phyloP scores from a whole-genome alignment of 2,329 filamentous ascomycete genomes.

The Ascochyta lentis region DNA sequence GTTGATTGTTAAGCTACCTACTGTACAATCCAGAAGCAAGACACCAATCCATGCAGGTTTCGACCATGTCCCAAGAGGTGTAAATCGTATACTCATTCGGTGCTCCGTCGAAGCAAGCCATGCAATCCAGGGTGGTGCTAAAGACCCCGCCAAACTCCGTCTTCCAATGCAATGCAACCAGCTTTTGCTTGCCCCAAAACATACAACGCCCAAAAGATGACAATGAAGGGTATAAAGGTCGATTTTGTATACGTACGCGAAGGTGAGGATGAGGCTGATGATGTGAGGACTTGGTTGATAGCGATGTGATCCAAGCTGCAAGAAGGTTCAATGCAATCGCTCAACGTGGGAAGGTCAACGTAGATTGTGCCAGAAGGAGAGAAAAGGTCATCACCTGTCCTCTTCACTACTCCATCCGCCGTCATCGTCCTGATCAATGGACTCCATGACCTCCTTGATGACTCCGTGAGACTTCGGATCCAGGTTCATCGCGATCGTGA shows the following conservation, averaged over 20 bases:
- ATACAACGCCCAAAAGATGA: slow-evolving; percentile 6
- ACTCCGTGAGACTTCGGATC: slow-evolving; percentile 95
- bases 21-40: slow-evolving; percentile 4
- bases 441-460: slow-evolving; percentile 97
- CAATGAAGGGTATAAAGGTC: slow-evolving; percentile 9
- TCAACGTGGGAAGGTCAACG: not conserved
- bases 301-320: not conserved
- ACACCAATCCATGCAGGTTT: slow-evolving; percentile 1
- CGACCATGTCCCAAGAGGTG: not conserved
- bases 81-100: slow-evolving; percentile 1
- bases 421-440: slow-evolving; percentile 76
- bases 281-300: not conserved
- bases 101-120: not conserved
- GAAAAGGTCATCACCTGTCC: slow-evolving; percentile 25
- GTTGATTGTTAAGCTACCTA: slow-evolving; percentile 5
- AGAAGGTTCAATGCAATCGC: not conserved
- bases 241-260: not conserved
- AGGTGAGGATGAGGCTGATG: slow-evolving; percentile 4
- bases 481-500: slow-evolving; percentile 91
- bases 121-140: not conserved
- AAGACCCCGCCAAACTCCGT: not conserved
- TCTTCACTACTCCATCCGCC: slow-evolving; percentile 45
- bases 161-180: slow-evolving; percentile 9
- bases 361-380: not conserved
- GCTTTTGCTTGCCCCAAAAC: slow-evolving; percentile 6